Conservation (phyloP, 2,329 filamentous ascomycete genomes). For the Aspergillus fumigatus region DNA sequence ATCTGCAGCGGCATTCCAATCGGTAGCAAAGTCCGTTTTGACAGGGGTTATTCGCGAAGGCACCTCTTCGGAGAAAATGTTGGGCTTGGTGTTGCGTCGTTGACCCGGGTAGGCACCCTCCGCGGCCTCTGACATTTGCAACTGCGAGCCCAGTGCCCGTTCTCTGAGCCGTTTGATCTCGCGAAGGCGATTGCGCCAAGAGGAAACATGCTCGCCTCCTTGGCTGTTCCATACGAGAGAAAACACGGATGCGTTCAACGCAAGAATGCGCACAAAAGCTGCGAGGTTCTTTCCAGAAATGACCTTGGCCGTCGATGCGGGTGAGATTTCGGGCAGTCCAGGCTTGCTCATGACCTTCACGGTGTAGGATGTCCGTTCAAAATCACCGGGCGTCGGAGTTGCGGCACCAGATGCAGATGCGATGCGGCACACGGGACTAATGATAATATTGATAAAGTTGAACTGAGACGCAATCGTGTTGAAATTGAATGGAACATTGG, state of each 20-base stretch:
- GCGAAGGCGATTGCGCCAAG: slow-evolving; percentile 81
- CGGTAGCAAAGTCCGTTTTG: slow-evolving; percentile 31
- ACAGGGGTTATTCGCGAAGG: slow-evolving; percentile 27
- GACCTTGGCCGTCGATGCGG: slow-evolving; percentile 83
- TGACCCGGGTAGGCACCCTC: slow-evolving; percentile 32
- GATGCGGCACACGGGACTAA: slow-evolving; percentile 65
- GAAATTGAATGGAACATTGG: slow-evolving; percentile 81
- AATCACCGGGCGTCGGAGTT: slow-evolving; percentile 26
- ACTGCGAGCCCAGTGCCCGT: slow-evolving; percentile 30
- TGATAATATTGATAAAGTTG: slow-evolving; percentile 95
- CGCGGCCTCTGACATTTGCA: slow-evolving; percentile 23
- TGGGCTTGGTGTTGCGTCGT: slow-evolving; percentile 35
- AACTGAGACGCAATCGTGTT: slow-evolving; percentile 92
- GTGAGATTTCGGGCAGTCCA: slow-evolving; percentile 87
- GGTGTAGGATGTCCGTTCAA: slow-evolving; percentile 64
- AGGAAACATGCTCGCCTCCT: slow-evolving; percentile 77
- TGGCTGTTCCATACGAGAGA: slow-evolving; percentile 76
- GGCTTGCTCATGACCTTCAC: slow-evolving; percentile 85
- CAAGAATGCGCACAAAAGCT: slow-evolving; percentile 79
- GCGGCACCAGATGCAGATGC: slow-evolving; percentile 35
- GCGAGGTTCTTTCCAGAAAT: slow-evolving; percentile 78
- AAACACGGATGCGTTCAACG: slow-evolving; percentile 91
- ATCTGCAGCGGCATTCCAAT: slow-evolving; percentile 36
- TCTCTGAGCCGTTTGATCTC: slow-evolving; percentile 81
- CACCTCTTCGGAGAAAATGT: slow-evolving; percentile 33